Percentiles rank a stretch among this genome's conserved stretches.
Evolutionary conservation across 768 basidiomycete genomes (phyloP).

Genomic region (Chalciporus sphaerocephalus): DNA sequence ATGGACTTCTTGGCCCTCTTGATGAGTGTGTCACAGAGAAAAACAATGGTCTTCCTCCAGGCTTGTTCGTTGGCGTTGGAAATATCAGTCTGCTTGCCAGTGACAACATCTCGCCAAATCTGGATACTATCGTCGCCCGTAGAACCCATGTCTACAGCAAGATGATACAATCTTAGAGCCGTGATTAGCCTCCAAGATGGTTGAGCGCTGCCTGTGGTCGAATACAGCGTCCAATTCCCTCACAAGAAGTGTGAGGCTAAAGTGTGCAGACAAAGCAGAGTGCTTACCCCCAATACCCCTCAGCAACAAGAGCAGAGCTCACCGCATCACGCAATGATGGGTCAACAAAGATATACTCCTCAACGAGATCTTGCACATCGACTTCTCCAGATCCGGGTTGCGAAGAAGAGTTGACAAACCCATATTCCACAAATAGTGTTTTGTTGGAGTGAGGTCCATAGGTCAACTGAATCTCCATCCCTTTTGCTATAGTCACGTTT

Average conservation of each 20-base stretch:
- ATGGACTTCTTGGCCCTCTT: constrained; percentile 29
- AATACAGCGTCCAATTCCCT: constrained; percentile 81
- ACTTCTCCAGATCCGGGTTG: constrained; percentile 47
- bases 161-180: constrained; percentile 62
- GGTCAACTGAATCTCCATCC: constrained; percentile 68
- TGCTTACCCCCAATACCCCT: constrained; percentile 83
- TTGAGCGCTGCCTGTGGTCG: constrained; percentile 52
- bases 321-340: constrained; percentile 42
- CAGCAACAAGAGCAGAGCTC: constrained; percentile 48
- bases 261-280: background rate
- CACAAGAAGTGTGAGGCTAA: background rate
- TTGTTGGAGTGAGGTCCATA: constrained; percentile 81
- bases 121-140: constrained; percentile 32
- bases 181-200: constrained; percentile 80
- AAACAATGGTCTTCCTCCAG: constrained; percentile 41
- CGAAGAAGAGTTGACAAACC: constrained; percentile 57
- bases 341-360: constrained; percentile 45
- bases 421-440: constrained; percentile 84
- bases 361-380: constrained; percentile 53
- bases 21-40: constrained; percentile 38
- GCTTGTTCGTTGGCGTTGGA: constrained; percentile 45
- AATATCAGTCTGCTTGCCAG: constrained; percentile 42
- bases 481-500: constrained; percentile 36
- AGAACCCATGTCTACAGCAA: constrained; percentile 33
- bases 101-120: constrained; percentile 53